Evolutionary conservation across 805 yeast genomes (phyloP), one percentile per base, ranked within the genome.

Genomic region (Teunomyces atbi): DNA sequence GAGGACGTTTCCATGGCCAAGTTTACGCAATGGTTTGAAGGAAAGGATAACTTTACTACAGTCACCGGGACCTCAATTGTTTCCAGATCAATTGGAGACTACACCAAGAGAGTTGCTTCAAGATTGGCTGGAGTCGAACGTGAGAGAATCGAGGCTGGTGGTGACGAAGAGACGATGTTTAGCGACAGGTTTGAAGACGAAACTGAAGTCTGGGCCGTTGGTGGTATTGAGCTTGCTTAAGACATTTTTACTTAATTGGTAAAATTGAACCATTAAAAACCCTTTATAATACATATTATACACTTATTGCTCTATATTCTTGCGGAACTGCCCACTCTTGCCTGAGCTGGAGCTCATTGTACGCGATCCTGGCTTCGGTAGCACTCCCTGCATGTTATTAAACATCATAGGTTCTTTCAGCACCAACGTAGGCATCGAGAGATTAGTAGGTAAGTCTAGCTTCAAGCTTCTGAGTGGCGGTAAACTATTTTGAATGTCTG

Each of bases 161-260:
- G 96, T 53, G 97, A 89, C 60, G 86, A 76, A 12, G 96, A 89
- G 58, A 78, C 92, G 0, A 81, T 89, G 78, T 86, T 78, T 61
- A 81, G 90, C 52, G 97, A 91, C 62, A 78, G 88, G 58, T 79
- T 78, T 57, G 97, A 90, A 68, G 96, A 91, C 63, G 94, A 86
- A 60, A 69, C 66, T 42, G 97, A 91, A 64, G 83, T 90, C 21
- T 89, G 96, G 96, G 83, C 92, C 4, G 84, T 88, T 55, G 94
- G 95, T 44, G 83, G 85, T 36, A 81, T 81, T 47, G 86, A 82
- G 47, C 41, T 78, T 27, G 38, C 45, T 15, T 30, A 33, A 18
- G 7, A 23, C 26, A 7, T 23, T 23, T 23, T 23, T 6, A 4
- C 8, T 23, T 23, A 23, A 1, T 23, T 23, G 3, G 10, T 23